Percentiles rank a stretch among this genome's conserved stretches.
Evolutionary conservation across 139 green algal species (phyloP).

Genomic region (Mesostigma viride): DNA sequence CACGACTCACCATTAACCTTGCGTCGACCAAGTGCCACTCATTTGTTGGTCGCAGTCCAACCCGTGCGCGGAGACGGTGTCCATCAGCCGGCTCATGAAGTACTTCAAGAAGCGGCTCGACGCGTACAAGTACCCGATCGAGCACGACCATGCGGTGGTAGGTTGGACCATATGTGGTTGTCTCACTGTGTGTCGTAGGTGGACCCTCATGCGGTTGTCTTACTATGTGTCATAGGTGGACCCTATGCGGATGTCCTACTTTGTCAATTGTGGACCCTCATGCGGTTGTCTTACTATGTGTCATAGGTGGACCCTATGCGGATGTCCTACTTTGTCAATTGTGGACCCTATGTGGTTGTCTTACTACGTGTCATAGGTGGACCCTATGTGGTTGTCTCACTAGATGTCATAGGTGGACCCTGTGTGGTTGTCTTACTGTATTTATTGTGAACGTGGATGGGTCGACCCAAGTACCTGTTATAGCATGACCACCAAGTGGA

Average conservation of each 20-base stretch:
- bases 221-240: no score
- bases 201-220: not conserved
- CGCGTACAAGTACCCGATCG: constrained; percentile 41
- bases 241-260: not conserved
- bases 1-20: not conserved
- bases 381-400: no score
- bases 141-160: constrained; percentile 44
- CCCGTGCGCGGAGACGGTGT: constrained; percentile 36
- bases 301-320: no score
- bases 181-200: not conserved
- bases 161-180: not conserved
- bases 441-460: no score
- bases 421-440: no score
- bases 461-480: no score
- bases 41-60: constrained; percentile 17
- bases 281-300: not conserved
- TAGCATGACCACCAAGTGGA: no score
- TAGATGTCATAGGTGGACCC: no score
- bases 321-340: no score
- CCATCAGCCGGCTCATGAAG: constrained; percentile 42
- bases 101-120: constrained; percentile 41
- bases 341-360: no score
- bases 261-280: not conserved
- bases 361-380: not conserved
- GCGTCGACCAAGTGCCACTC: not conserved